A percentile compares a stretch with the other conserved stretches of the same genome.
phyloP scores from a whole-genome alignment of 176 grass and related monocot species.

The Cenchrus americanus region DNA sequence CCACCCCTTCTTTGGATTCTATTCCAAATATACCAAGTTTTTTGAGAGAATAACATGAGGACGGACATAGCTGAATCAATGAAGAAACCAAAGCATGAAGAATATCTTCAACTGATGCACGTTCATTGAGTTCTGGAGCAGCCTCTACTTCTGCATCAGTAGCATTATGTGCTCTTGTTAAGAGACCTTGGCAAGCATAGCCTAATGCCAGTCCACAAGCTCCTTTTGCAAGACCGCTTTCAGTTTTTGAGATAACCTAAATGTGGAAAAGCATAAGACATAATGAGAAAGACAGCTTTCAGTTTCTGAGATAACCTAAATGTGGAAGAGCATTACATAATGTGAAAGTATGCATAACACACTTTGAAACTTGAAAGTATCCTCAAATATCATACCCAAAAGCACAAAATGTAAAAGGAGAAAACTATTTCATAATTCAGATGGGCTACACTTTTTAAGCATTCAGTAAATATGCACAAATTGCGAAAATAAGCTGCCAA shows the following conservation, averaged over 20 bases:
- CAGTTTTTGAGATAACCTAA: constrained; percentile 76
- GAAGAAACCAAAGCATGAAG: constrained; percentile 55
- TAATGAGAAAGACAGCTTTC: constrained; percentile 58
- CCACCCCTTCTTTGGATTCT: constrained; percentile 44
- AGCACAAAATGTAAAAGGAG: background rate
- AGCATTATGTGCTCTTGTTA: constrained; percentile 52
- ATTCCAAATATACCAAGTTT: constrained; percentile 51
- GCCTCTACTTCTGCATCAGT: constrained; percentile 56
- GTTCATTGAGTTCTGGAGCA: constrained; percentile 48
- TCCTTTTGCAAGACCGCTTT: constrained; percentile 89
- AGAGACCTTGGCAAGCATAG: constrained; percentile 77
- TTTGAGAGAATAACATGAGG: constrained; percentile 61
- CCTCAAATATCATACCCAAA: constrained; percentile 13
- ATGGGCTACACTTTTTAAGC: background rate
- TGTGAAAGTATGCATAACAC: constrained; percentile 9
- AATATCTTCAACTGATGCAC: constrained; percentile 63
- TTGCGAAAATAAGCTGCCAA: constrained; percentile 31
- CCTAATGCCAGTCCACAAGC: constrained; percentile 80
- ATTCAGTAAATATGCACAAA: constrained; percentile 17
- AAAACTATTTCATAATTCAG: background rate
- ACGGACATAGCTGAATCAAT: constrained; percentile 65
- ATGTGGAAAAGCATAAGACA: constrained; percentile 42
- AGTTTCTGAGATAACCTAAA: constrained; percentile 73
- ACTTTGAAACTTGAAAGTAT: constrained; percentile 36
- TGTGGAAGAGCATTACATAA: constrained; percentile 33